Percentiles rank a stretch among this genome's conserved stretches.
phyloP scores from a whole-genome alignment of 2,329 filamentous ascomycete species.

The Penicillium sp. region DNA sequence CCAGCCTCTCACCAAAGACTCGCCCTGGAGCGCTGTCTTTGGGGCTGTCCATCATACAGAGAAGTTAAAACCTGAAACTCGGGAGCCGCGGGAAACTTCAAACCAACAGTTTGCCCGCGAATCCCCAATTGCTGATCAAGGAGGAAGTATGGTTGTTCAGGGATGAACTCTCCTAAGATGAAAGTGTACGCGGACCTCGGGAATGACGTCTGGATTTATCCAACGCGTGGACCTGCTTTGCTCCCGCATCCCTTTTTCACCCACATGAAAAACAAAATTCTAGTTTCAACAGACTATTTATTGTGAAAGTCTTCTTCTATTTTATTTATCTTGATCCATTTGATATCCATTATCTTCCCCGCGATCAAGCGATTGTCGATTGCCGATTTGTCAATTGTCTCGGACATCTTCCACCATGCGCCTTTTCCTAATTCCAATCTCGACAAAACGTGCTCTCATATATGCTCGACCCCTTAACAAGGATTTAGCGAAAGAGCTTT shows the following conservation, averaged over 20 bases:
- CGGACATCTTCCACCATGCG: conserved; percentile 62
- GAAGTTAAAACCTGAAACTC: conserved; percentile 2
- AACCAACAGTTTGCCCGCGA: conserved; percentile 19
- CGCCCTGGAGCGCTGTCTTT: conserved; percentile 20
- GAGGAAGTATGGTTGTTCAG: not conserved
- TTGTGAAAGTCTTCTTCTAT: not conserved
- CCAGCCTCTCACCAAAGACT: conserved; percentile 22
- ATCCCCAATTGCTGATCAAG: not conserved
- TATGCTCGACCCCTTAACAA: conserved; percentile 78
- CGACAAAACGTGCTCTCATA: conserved; percentile 83
- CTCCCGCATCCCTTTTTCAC: conserved; percentile 8
- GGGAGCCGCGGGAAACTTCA: conserved; percentile 20
- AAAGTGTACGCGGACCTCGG: not conserved
- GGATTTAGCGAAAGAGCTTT: conserved; percentile 54
- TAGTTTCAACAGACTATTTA: not conserved
- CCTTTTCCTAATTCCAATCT: conserved; percentile 89
- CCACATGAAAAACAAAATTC: conserved; percentile 4
- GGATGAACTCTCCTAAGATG: not conserved
- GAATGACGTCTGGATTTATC: conserved; percentile 9
- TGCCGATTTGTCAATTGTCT: not conserved
- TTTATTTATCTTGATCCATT: not conserved
- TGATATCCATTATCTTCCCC: not conserved
- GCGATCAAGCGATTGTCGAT: not conserved
- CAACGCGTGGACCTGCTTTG: not conserved
- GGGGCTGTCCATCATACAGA: conserved; percentile 20